A percentile compares a stretch with the other conserved stretches of the same genome.
These are phyloP conservation scores for Tolypocladium nubicola DNA, from an alignment of 2,329 filamentous ascomycete genomes.

Conservation along the genomic window DNA sequence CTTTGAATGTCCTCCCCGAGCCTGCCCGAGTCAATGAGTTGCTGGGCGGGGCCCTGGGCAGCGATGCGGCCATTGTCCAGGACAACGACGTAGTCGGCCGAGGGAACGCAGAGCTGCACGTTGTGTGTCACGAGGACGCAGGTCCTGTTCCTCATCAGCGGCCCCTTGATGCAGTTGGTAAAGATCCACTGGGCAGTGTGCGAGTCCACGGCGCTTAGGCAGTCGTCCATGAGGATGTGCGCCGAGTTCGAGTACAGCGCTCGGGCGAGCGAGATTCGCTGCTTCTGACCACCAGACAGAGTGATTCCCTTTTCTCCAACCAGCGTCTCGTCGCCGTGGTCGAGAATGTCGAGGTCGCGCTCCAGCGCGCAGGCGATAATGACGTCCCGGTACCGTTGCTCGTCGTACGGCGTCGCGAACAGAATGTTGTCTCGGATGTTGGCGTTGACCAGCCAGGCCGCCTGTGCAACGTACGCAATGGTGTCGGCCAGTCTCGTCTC, in stretches of 20 bases:
- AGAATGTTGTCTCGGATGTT: constrained; percentile 94
- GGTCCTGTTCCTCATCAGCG: constrained; percentile 78
- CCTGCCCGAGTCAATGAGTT: constrained; percentile 78
- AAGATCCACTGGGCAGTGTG: constrained; percentile 99
- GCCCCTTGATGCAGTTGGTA: constrained; percentile 79
- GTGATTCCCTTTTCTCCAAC: constrained; percentile 97
- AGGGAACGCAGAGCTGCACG: constrained; percentile 73
- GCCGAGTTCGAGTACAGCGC: constrained; percentile 93
- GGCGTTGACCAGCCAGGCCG: constrained; percentile 93
- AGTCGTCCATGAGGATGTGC: constrained; percentile 87
- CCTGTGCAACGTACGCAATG: constrained; percentile 91
- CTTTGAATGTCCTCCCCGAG: constrained; percentile 76
- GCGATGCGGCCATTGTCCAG: constrained; percentile 78
- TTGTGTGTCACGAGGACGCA: constrained; percentile 97
- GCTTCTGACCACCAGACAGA: constrained; percentile 92
- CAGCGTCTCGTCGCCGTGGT: constrained; percentile 83
- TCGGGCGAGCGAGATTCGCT: constrained; percentile 91
- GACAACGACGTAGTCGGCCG: constrained; percentile 69
- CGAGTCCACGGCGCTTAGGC: constrained; percentile 90
- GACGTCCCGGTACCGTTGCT: constrained; percentile 76
- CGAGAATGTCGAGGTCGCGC: constrained; percentile 83
- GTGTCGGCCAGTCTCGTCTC: constrained; percentile 83
- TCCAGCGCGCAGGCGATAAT: constrained; percentile 85
- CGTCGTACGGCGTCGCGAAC: constrained; percentile 72
- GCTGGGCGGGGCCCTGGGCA: constrained; percentile 63